Base-by-base conservation (phyloP, 495 filamentous ascomycete genomes). In the Choiromyces venosus region DNA sequence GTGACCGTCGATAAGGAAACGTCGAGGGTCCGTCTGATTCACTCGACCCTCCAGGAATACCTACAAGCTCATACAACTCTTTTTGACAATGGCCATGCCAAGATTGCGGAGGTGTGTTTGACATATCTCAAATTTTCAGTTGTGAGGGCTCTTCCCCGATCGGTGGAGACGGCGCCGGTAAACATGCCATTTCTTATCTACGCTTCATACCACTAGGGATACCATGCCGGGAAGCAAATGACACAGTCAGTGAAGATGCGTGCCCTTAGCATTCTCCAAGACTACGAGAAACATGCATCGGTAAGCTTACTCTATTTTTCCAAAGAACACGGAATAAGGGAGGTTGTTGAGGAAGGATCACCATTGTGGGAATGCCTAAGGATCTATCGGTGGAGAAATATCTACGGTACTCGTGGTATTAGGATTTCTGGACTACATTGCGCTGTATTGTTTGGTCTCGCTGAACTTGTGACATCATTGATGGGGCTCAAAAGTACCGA, bases 1-100 rank as follows among this genome's bases (percentile, higher is more conserved):
- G 71, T 65, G 21, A 73, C 44, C 9, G 44, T 73, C 18, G 36
- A 69, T 29, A 67, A 69, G 25, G 36, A 35, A 7, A 38, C 35
- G 4, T 46, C 38, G 12, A 67, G 36, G 21, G 33, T 73, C n/a
- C 66, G 10, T 36, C 61, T 71, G 8, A 40, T 40, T 1, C 70
- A 71, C 21, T 36, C 64, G 6, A 69, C 66, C 0, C 10, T 69
- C 5, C 36, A 37, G 5, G 71, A 73, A 33, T 69, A 69, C 25
- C 12, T 73, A 2, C 42, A n/a, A 7, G 42, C 42, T 46, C 42
- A 46, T 46, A 46, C 42, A n/a, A n/a, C 2, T 7, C 33, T 64
- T 29, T 6, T 73, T 56, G 10, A 40, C 68, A 36, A 40, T 73
- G 16, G 14, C 52, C 18, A 14, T n/a, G 29, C 36, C 14, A 65